Evolutionary conservation across 1,139 yeast species (phyloP).

Genomic region (Zhuliangozyma parablackwelliae): DNA sequence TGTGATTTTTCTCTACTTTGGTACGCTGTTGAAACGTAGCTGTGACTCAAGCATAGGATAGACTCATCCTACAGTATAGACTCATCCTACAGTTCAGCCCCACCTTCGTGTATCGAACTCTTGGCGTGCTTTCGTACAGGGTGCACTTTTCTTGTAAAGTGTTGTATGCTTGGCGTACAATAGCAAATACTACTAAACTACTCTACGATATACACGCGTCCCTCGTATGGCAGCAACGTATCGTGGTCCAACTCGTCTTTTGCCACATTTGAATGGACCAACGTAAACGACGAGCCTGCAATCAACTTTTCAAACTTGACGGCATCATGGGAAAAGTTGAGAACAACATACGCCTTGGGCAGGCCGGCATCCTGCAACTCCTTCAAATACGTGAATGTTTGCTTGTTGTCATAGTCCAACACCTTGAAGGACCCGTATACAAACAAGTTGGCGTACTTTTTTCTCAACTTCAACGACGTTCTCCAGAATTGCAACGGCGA

Average conservation of each 20-base stretch:
- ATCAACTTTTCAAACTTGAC: slow-evolving; percentile 25
- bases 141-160: too few relatives aligned
- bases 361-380: slow-evolving; percentile 9
- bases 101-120: too few relatives aligned
- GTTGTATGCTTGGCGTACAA: too few relatives aligned
- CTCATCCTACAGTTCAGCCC: too few relatives aligned
- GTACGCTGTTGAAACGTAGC: too few relatives aligned
- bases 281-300: slow-evolving; percentile 23
- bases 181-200: slow-evolving; percentile 2
- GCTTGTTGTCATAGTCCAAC: slow-evolving; percentile 33
- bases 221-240: slow-evolving; percentile 34
- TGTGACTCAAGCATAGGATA: too few relatives aligned
- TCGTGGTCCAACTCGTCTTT: slow-evolving; percentile 15
- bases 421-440: slow-evolving; percentile 47
- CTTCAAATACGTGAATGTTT: slow-evolving; percentile 39
- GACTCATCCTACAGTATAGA: too few relatives aligned
- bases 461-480: slow-evolving; percentile 40
- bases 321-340: slow-evolving; percentile 40
- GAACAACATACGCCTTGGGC: slow-evolving; percentile 34
- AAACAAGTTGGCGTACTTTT: slow-evolving; percentile 37
- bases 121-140: too few relatives aligned
- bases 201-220: slow-evolving; percentile 29
- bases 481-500: slow-evolving; percentile 48
- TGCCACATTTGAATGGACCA: slow-evolving; percentile 25
- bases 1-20: too few relatives aligned